A percentile compares a stretch with the other conserved stretches of the same genome.
These are phyloP conservation scores for Mycena maculata DNA, from an alignment of 768 basidiomycete genomes.

Conservation along the genomic window DNA sequence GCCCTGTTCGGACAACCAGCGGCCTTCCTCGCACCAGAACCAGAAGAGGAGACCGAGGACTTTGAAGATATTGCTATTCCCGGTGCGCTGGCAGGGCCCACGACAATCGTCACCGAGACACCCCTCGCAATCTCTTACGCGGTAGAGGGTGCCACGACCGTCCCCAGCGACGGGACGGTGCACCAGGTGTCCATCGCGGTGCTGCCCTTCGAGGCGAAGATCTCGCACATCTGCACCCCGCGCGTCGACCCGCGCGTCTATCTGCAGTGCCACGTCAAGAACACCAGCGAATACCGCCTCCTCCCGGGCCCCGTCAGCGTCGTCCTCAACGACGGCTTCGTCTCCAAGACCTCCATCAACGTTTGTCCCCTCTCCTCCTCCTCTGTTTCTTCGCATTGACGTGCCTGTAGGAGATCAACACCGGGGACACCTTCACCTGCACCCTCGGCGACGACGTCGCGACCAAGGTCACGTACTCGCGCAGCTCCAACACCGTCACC, in stretches of 20 bases:
- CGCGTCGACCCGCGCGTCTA: slow-evolving; percentile 61
- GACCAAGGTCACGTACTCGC: slow-evolving; percentile 58
- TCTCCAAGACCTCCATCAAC: slow-evolving; percentile 62
- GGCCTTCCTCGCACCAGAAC: no score
- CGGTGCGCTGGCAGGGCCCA: slow-evolving; percentile 45
- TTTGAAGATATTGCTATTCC: slow-evolving; percentile 47
- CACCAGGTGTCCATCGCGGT: slow-evolving; percentile 67
- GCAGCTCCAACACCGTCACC: slow-evolving; percentile 50
- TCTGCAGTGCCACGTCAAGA: slow-evolving; percentile 65
- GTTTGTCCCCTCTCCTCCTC: slow-evolving; percentile 41
- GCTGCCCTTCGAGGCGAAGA: slow-evolving; percentile 57
- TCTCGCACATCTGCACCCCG: slow-evolving; percentile 63
- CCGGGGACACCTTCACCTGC: slow-evolving; percentile 64
- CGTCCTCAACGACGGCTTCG: slow-evolving; percentile 67
- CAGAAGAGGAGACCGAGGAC: slow-evolving; percentile 36
- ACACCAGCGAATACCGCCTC: slow-evolving; percentile 67
- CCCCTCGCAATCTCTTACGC: slow-evolving; percentile 64
- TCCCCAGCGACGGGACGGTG: slow-evolving; percentile 65
- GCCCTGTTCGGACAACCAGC: no score
- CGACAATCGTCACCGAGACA: slow-evolving; percentile 61
- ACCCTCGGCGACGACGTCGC: slow-evolving; percentile 62
- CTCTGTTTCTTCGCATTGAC: background rate
- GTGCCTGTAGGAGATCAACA: slow-evolving; percentile 55
- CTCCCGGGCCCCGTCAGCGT: slow-evolving; percentile 66
- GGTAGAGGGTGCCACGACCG: slow-evolving; percentile 60